Base-by-base conservation (phyloP, 2,329 filamentous ascomycete genomes). In the Parastagonospora avenae region DNA sequence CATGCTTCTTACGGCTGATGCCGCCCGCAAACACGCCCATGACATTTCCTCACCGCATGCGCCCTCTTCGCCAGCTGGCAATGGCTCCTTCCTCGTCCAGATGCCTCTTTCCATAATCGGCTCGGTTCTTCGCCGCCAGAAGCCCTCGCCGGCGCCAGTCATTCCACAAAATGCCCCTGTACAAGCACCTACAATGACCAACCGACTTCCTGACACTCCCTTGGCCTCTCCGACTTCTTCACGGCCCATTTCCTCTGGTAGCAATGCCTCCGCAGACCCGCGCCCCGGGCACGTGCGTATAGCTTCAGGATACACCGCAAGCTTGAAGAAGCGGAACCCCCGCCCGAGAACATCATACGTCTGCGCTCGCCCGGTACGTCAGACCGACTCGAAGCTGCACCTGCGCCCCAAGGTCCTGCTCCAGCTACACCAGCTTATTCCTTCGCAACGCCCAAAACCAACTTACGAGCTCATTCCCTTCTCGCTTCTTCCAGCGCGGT, bases 381-480 rank as follows among this genome's bases (percentile, higher is more conserved):
- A 63, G 67, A 83, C 54, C 75, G 81, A 57, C 44, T 72, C 32
- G 64, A 88, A 88, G 66, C 79, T 88, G 11, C 84, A 87, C 61
- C 79, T 89, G 28, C 83, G 88, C 12, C 88, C 89, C 9, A 84
- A 84, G 45, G 75, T 91, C 14, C 75, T 91, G 5, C 79, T 92
- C 5, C 89, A 93, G 70, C 76, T 92, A 12, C 89, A 92, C 64
- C 80, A 84, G 50, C 70, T 91, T n/a, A 78, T 81, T 2, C 74
- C 79, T 35, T 80, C 84, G 54, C 78, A 66, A 44, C 82, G 89
- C 19, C 87, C 88, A 0, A 80, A 80, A 44, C 89, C 89, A 1
- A 82, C 84, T 4, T 85, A 90, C 57, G 89, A 93, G 60, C 83
- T 91, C n/a, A 81, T 91, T 36, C 88, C 89, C 0, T 85, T 86